A percentile compares a stretch with the other conserved stretches of the same genome.
Conservation (phyloP, 176 grass and related monocot species). For the Ensete ventricosum region DNA sequence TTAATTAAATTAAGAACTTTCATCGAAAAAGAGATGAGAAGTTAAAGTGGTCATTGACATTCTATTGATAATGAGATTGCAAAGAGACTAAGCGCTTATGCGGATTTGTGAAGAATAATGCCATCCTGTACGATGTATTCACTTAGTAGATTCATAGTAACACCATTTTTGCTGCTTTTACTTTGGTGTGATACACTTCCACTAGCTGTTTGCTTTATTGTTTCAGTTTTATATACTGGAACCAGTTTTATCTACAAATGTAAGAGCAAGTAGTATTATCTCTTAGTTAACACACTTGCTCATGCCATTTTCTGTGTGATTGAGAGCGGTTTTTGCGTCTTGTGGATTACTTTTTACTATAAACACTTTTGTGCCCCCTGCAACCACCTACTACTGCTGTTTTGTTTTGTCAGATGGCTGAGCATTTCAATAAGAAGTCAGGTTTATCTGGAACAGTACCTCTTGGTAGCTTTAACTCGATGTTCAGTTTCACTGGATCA, state of each 20-base stretch:
- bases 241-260: no score
- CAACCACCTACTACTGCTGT: constrained; percentile 19
- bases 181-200: no score
- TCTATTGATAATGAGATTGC: no score
- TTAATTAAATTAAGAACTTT: background rate
- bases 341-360: background rate
- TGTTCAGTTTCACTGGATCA: constrained; percentile 88
- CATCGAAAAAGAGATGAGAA: background rate
- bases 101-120: no score
- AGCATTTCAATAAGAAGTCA: constrained; percentile 80
- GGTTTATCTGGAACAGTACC: constrained; percentile 56
- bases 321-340: background rate
- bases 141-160: no score
- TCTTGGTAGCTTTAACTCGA: constrained; percentile 80
- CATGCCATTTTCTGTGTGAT: background rate
- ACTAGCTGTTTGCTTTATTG: no score
- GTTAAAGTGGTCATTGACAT: no score
- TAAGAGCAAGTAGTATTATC: background rate
- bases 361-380: background rate
- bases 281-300: background rate
- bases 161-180: no score
- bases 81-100: no score
- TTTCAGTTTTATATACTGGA: no score
- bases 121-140: no score
- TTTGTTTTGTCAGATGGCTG: constrained; percentile 56